Conservation (phyloP, 2,329 filamentous ascomycete species). For the Fusarium xyrophilum region DNA sequence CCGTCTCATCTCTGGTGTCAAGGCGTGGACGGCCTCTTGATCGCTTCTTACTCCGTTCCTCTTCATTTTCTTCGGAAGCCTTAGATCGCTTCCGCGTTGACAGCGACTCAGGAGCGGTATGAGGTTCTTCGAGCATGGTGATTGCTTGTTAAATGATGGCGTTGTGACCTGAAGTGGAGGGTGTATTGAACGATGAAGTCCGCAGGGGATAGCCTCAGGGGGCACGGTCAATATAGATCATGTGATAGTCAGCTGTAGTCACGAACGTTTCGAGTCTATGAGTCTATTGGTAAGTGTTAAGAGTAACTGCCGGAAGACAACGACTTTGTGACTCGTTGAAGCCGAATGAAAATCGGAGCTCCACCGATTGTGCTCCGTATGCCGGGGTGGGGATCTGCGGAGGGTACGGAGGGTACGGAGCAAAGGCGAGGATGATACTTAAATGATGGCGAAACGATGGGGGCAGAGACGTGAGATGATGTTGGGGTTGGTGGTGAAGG, state of each 20-base stretch:
- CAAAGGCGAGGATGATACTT: conserved; percentile 3
- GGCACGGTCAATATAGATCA: not conserved
- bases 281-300: not conserved
- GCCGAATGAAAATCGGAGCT: not conserved
- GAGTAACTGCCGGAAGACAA: not conserved
- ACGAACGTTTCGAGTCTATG: not conserved
- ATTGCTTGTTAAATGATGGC: not conserved
- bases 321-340: not conserved
- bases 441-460: not conserved
- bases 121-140: conserved; percentile 17
- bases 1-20: conserved; percentile 78
- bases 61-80: conserved; percentile 40
- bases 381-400: conserved; percentile 9
- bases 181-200: not conserved
- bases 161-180: not conserved
- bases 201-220: not conserved
- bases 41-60: conserved; percentile 62
- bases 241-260: not conserved
- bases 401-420: conserved; percentile 11
- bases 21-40: conserved; percentile 76
- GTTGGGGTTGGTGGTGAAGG: conserved; percentile 18
- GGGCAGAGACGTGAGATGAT: conserved; percentile 2
- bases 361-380: conserved; percentile 15
- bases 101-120: not conserved
- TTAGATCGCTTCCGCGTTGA: conserved; percentile 38